Conservation (phyloP, 257 asterid genomes). For the Solanum virginianum region DNA sequence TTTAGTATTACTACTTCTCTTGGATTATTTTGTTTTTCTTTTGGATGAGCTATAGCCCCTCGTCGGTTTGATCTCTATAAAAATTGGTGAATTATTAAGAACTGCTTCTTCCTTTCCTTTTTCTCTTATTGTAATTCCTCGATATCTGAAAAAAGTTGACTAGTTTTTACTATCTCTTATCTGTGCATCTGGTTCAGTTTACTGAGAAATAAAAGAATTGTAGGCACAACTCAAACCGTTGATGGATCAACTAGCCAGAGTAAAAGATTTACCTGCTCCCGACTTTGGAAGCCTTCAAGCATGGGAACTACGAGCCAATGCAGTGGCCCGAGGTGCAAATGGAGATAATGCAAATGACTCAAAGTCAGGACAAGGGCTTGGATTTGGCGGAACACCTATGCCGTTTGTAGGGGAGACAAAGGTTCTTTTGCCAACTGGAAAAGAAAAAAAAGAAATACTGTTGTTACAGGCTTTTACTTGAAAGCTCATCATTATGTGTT, state of each 20-base stretch:
- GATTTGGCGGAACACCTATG: conserved; percentile 87
- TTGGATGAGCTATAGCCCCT: background rate
- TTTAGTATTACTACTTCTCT: background rate
- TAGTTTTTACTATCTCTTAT: background rate
- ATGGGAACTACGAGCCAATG: conserved; percentile 74
- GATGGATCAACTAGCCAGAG: conserved; percentile 68
- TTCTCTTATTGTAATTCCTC: background rate
- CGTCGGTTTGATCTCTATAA: background rate
- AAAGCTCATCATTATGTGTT: background rate
- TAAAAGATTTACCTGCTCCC: conserved; percentile 80
- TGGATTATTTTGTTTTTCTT: background rate
- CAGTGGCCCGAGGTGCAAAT: conserved; percentile 53
- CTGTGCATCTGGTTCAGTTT: background rate
- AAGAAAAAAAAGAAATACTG: background rate
- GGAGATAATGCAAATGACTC: conserved; percentile 56
- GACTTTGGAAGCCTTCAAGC: conserved; percentile 87
- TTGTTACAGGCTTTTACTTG: background rate
- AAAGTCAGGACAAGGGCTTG: conserved; percentile 42
- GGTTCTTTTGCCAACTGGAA: conserved; percentile 22
- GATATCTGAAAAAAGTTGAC: background rate
- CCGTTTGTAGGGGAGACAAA: conserved; percentile 85
- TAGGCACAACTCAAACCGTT: conserved; percentile 81
- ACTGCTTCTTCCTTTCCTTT: background rate
- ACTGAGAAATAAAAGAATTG: conserved; percentile 4
- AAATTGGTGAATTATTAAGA: background rate